Base-by-base conservation (phyloP, 2,329 filamentous ascomycete genomes). In the Trichophyton verrucosum region DNA sequence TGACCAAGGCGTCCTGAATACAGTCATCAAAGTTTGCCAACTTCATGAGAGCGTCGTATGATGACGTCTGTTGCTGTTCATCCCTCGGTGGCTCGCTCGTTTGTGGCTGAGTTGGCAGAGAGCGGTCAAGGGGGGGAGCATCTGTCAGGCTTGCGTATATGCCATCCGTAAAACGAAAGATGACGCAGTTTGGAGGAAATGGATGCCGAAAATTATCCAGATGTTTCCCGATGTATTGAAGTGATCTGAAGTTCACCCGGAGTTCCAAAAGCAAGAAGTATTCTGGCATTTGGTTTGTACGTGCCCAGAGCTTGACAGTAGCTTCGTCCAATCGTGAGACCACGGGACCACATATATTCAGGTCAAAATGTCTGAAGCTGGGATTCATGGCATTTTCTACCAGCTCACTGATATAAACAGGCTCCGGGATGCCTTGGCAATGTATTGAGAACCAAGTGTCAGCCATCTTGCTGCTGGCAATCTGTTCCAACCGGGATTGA, bases 381-480 rank as follows among this genome's bases (percentile, higher is more conserved):
- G 94, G 94, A 72, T 96, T 96, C 74, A 90, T 91, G n/a, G 88
- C 85, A 68, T 85, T 84, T 66, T 87, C 82, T 30, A 86, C 82
- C 22, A 87, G 79, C 74, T 97, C 92, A 69, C 91, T 96, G 67
- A 96, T 83, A 72, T 96, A 96, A n/a, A 96, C 76, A 0, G 92
- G 91, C 15, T 89, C 86, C 55, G 80, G 74, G 58, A 84, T 74
- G 2, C 76, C 82, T 1, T 82, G 77, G 53, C 86, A 82, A 72
- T 96, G 91, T 58, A 96, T 71, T 2, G 89, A 88, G 73, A 95
- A 94, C 80, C 95, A 96, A 15, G 86, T 85, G 74, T 96, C 88
- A n/a, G 86, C 89, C 74, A 94, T 85, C 58, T 84, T 81, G 66
- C 80, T 82, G 59, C 85, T 83, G 30, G 88, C 83, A 6, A 89